Evolutionary conservation across 306 rosid species (phyloP), one percentile per base, ranked within the genome.

Genomic region (Gillenia trifoliata): DNA sequence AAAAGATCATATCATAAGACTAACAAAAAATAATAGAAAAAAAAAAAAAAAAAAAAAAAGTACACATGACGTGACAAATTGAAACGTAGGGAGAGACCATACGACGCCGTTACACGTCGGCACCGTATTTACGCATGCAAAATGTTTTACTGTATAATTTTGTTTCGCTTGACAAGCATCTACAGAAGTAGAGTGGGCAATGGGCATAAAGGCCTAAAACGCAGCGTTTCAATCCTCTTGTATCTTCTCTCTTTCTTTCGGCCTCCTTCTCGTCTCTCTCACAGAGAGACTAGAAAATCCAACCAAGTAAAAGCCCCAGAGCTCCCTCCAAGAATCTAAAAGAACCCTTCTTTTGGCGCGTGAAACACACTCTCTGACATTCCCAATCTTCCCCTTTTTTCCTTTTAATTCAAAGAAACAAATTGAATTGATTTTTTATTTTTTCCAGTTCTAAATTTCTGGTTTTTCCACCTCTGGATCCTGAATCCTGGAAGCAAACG

Each of bases 321-420:
- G 84, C 84, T 85, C 80, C 86, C 81, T 82, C 74, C 47, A n/a
- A 17, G 68, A 91, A 80, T 89, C 96, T 85, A 75, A 79, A 76
- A 38, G 12, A 26, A 30, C 20, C 83, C 57, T 66, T 73, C 56
- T 41, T 78, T 66, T 66, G n/a, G 67, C 54, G 88, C 85, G 85
- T 87, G 85, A 16, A 49, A 52, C 28, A 0, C 83, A 79, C 92
- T 79, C 82, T 38, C 60, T 38, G 19, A 25, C 72, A 61, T 66
- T 31, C 11, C 22, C 34, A 73, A 36, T 69, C 59, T 52, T 13
- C 59, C 60, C 20, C 28, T 70, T 52, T 64, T 59, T 41, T 15
- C 59, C 55, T 31, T 78, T 34, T 30, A 28, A 59, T 31, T 5
- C 29, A 23, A 54, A 30, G 66, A 17, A 33, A 64, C 8, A 20